Base-by-base conservation (phyloP, 2,329 filamentous ascomycete species). In the Aspergillus eucalypticola region DNA sequence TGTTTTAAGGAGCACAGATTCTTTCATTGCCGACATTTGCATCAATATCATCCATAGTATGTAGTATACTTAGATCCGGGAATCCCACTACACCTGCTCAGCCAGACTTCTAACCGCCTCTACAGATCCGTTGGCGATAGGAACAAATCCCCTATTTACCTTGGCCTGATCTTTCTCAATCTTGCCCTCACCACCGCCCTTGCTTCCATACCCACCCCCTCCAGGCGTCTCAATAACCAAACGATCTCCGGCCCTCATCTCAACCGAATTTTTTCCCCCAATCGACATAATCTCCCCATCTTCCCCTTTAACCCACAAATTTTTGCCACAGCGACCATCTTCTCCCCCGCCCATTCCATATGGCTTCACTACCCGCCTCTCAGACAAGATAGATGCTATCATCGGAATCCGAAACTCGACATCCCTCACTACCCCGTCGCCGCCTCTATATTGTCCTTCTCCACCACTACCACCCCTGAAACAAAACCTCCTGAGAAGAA, bases 401-500 rank as follows among this genome's bases (percentile, higher is more conserved):
- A 58, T 25, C 4, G 46, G 21, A n/a, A 52, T 58, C 5, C 46
- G 27, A 21, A 58, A 58, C 55, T 58, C 55, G 6, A 58, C n/a
- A 7, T 58, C 55, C 5, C 55, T 48, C 15, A 58, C 29, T n/a
- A 58, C 46, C 15, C 55, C 55, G 17, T 58, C 55, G 3, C 55
- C 55, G 13, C 55, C 55, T 5, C 19, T n/a, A 50, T 32, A 29
- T 27, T 3, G 11, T 1, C 46, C 46, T 2, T 27, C 15, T 3
- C 44, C 44, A 10, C 44, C 44, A 29, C 44, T 49, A 1, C 23
- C 44, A 17, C 6, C 21, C 23, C 44, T 13, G 8, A 49, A 49
- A 6, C 21, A 49, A 73, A 93, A 94, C 66, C 90, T 84, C 5
- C 88, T 81, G 35, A 95, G 77, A 1, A 95, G 74, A 1, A 92